Percentiles rank a stretch among this genome's conserved stretches.
These are phyloP conservation scores for Mycena rebaudengoi DNA, from an alignment of 768 basidiomycete genomes.

Conservation along the genomic window DNA sequence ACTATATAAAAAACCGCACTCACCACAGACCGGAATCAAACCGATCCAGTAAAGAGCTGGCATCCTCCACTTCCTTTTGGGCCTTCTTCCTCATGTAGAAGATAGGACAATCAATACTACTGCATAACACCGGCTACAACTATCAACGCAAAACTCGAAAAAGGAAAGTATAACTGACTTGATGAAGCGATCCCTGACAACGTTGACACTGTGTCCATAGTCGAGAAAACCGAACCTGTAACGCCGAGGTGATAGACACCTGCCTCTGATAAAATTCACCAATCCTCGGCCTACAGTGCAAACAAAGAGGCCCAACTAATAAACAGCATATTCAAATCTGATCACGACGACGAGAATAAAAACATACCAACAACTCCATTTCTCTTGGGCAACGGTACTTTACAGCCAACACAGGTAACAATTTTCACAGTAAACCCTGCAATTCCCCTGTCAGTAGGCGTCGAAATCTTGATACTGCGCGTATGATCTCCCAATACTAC, in stretches of 20 bases:
- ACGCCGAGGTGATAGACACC: conserved; percentile 71
- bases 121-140: conserved; percentile 89
- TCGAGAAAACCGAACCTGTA: conserved; percentile 92
- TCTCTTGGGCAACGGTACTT: conserved; percentile 80
- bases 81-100: conserved; percentile 99
- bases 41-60: conserved; percentile 78
- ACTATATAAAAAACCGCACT: no score
- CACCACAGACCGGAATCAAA: conserved; percentile 85
- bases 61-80: conserved; percentile 96
- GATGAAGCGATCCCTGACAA: conserved; percentile 98
- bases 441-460: conserved; percentile 93
- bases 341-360: neutral
- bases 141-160: neutral
- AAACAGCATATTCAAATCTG: neutral
- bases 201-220: conserved; percentile 99
- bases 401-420: conserved; percentile 94
- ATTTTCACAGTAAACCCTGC: conserved; percentile 99
- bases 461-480: conserved; percentile 93
- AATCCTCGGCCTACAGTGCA: conserved; percentile 87
- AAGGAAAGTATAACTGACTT: conserved; percentile 52
- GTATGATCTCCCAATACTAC: conserved; percentile 97
- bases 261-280: conserved; percentile 96
- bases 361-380: conserved; percentile 77
- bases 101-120: conserved; percentile 97
- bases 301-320: conserved; percentile 91